These are phyloP conservation scores for Tricholoma bakamatsutake DNA, from an alignment of 768 basidiomycete genomes.

Conservation along the genomic window DNA sequence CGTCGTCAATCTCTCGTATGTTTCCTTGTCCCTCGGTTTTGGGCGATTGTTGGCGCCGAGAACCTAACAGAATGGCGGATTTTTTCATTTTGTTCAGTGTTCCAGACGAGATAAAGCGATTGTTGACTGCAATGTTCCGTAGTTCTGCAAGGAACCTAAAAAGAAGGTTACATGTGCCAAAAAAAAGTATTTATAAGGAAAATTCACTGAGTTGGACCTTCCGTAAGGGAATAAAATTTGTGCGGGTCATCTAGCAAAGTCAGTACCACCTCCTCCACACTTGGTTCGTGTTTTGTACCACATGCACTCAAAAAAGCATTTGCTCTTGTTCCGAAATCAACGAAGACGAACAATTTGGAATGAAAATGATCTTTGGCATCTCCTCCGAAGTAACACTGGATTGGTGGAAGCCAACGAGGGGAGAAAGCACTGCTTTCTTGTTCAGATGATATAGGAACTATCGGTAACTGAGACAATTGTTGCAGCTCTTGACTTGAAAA, in stretches of 20 bases:
- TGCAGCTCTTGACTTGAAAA: conserved; percentile 53
- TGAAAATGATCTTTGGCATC: conserved; percentile 54
- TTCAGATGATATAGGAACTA: conserved; percentile 55
- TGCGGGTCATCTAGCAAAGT: conserved; percentile 65
- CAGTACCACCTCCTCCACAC: conserved; percentile 72
- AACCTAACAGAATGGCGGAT: conserved; percentile 68
- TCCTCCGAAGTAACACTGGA: conserved; percentile 64
- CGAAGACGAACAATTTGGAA: conserved; percentile 79
- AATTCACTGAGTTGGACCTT: conserved; percentile 61
- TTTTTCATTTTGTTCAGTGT: conserved; percentile 63
- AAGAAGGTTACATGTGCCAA: not conserved
- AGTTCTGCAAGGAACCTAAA: conserved; percentile 78
- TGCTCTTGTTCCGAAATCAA: conserved; percentile 79
- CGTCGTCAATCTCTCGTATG: conserved; percentile 51
- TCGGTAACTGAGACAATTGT: conserved; percentile 47
- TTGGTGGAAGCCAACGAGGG: conserved; percentile 49
- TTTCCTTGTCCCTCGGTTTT: conserved; percentile 22
- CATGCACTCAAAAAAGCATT: conserved; percentile 83
- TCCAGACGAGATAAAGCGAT: conserved; percentile 40
- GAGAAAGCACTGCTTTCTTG: conserved; percentile 23
- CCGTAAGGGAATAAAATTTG: conserved; percentile 65
- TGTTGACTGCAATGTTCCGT: conserved; percentile 81
- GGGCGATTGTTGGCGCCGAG: conserved; percentile 50
- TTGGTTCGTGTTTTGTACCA: conserved; percentile 85
- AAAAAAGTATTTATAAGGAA: not conserved